Conservation (phyloP, 352 stramenopile genomes). For the Pythium rishiriense region DNA sequence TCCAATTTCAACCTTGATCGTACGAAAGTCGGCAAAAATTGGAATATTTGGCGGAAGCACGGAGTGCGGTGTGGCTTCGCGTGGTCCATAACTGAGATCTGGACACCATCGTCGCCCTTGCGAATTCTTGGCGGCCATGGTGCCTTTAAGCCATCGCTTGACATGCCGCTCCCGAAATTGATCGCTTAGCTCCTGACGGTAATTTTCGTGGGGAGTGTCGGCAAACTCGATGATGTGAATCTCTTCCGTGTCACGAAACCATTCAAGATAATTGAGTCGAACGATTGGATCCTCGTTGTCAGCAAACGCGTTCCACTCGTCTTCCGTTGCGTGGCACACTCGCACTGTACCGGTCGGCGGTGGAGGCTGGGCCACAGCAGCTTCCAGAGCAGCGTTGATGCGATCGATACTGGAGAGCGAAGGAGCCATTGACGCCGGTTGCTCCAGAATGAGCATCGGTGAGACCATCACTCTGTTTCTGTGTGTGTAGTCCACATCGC, state of each 20-base stretch:
- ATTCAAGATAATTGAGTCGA: slow-evolving; percentile 36
- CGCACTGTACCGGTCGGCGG: slow-evolving; percentile 27
- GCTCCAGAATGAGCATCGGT: too few relatives aligned
- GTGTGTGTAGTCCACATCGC: not conserved
- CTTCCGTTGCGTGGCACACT: slow-evolving; percentile 42
- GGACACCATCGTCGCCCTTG: slow-evolving; percentile 31
- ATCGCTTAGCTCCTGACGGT: slow-evolving; percentile 17
- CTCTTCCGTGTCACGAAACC: slow-evolving; percentile 36
- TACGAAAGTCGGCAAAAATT: slow-evolving; percentile 38
- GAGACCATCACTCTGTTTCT: slow-evolving; percentile 22
- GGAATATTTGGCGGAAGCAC: slow-evolving; percentile 38
- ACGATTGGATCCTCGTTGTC: slow-evolving; percentile 33
- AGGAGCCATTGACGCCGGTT: slow-evolving; percentile 8
- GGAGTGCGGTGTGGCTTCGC: slow-evolving; percentile 27
- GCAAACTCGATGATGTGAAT: slow-evolving; percentile 47
- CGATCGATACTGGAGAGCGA: slow-evolving; percentile 35
- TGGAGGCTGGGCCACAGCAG: slow-evolving; percentile 35
- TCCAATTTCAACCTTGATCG: slow-evolving; percentile 42
- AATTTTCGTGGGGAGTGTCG: slow-evolving; percentile 6
- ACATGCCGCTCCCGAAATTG: slow-evolving; percentile 10
- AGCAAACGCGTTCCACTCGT: slow-evolving; percentile 43
- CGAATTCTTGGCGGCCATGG: slow-evolving; percentile 31
- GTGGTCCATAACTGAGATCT: slow-evolving; percentile 38
- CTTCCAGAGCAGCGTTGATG: slow-evolving; percentile 44
- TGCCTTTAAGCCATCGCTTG: slow-evolving; percentile 13